phyloP scores from a whole-genome alignment of 2,329 filamentous ascomycete genomes.

The Emergomyces orientalis region DNA sequence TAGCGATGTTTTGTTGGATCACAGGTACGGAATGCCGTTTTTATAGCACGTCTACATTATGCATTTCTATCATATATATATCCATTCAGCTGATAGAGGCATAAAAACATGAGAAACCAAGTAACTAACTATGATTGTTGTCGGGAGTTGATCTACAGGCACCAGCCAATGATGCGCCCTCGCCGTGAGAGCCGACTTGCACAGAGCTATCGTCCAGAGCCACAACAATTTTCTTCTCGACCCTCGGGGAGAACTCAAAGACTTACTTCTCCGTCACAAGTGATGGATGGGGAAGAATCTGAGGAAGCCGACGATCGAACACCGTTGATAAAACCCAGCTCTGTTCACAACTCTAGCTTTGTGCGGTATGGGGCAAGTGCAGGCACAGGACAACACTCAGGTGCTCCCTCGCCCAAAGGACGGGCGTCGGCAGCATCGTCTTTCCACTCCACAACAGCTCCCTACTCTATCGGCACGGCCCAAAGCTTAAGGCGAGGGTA shows the following conservation, averaged over 20 bases:
- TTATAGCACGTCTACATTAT: not conserved
- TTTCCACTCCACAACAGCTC: not conserved
- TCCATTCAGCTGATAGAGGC: not conserved
- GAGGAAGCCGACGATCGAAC: conserved; percentile 16
- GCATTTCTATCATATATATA: not conserved
- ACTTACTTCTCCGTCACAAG: not conserved
- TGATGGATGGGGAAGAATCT: conserved; percentile 12
- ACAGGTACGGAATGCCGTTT: conserved; percentile 47
- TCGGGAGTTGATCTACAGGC: conserved; percentile 30
- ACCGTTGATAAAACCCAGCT: conserved; percentile 14
- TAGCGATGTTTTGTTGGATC: conserved; percentile 78
- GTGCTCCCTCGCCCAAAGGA: not conserved
- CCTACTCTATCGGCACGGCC: conserved; percentile 2
- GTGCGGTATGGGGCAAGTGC: conserved; percentile 13
- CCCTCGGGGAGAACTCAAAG: conserved; percentile 7
- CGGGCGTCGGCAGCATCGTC: not conserved
- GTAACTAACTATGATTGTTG: not conserved
- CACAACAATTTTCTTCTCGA: not conserved
- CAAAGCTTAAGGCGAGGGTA: conserved; percentile 34
- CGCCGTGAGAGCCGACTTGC: conserved; percentile 46
- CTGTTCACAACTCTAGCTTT: conserved; percentile 13
- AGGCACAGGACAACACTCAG: not conserved
- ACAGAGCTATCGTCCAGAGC: conserved; percentile 31
- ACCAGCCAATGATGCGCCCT: conserved; percentile 54
- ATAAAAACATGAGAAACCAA: not conserved